Base-by-base conservation (phyloP, 495 filamentous ascomycete species). In the Lepidopterella palustris region DNA sequence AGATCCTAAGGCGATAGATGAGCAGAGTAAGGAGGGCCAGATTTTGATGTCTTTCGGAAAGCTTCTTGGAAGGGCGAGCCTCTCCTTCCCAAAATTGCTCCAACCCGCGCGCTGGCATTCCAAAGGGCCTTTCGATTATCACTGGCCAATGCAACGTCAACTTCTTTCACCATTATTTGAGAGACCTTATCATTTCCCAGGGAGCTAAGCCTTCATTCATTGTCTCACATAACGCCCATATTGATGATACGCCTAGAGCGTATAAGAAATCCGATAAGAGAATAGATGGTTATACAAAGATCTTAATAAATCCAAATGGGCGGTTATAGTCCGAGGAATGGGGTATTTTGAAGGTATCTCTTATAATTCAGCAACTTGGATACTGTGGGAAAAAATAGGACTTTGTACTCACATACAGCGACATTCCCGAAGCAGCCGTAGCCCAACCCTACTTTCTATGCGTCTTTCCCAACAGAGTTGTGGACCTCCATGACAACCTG, bases 231-330 rank as follows among this genome's bases (percentile, higher is more conserved):
- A 79, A 82, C 60, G 78, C 83, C 48, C 64, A 63, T 11, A 73
- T 84, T 9, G 80, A 82, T 18, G 79, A 82, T 59, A 80, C 79
- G 3, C 76, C 76, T n/a, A 79, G 80, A 62, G 73, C 90, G 6
- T 92, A 93, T 64, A 71, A 77, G 42, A 82, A 80, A 64, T 93
- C 90, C 56, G 80, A 92, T 28, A 77, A 81, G 69, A 80, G 84
- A 57, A 80, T 87, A 52, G 80, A 84, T 53, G 78, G 79, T n/a
- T 71, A 73, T 47, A 71, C 71, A 28, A 73, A 73, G 63, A 66
- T 71, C n/a, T 58, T 70, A 59, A 60, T 73, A 20, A 67, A 70
- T 57, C 71, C 69, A 10, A 72, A 72, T 55, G 68, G 70, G 21
- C 64, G 62, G 11, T 21, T 70, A 20, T 63, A 59, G 15, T 3